Conservation (phyloP, 2,329 filamentous ascomycete genomes). For the Neoarthrinium moseri region DNA sequence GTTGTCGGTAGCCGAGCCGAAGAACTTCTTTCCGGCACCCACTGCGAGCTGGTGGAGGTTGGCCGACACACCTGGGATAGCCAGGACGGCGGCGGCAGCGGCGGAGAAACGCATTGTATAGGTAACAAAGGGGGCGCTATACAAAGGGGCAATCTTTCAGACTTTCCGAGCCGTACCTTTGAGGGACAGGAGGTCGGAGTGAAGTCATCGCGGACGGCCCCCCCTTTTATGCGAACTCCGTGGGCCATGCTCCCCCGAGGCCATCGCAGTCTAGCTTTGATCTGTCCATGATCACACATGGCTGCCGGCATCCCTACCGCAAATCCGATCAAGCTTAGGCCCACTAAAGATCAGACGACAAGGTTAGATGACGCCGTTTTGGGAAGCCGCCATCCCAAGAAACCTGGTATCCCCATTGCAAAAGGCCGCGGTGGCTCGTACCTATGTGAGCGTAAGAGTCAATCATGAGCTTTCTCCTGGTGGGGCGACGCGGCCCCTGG, state of each 20-base stretch:
- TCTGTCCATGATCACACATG: slow-evolving; percentile 3
- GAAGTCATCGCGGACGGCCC: background rate
- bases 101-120: slow-evolving; percentile 5
- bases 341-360: slow-evolving; percentile 7
- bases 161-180: slow-evolving; percentile 1
- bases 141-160: background rate
- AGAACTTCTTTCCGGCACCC: slow-evolving; percentile 58
- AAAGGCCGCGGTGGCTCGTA: too few relatives aligned
- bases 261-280: background rate
- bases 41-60: slow-evolving; percentile 53
- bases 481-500: background rate
- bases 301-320: slow-evolving; percentile 1
- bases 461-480: background rate
- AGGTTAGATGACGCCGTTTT: background rate
- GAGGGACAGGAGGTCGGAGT: background rate
- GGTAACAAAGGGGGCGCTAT: background rate
- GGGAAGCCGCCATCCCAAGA: too few relatives aligned
- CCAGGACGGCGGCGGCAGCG: slow-evolving; percentile 13
- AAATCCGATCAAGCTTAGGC: slow-evolving; percentile 3
- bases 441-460: background rate
- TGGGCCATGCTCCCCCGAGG: background rate
- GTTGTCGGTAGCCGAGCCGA: slow-evolving; percentile 65
- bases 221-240: background rate
- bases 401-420: too few relatives aligned
- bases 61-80: slow-evolving; percentile 16